Conservation (phyloP, 1,284 basidiomycete genomes). For the Chiua sp. region DNA sequence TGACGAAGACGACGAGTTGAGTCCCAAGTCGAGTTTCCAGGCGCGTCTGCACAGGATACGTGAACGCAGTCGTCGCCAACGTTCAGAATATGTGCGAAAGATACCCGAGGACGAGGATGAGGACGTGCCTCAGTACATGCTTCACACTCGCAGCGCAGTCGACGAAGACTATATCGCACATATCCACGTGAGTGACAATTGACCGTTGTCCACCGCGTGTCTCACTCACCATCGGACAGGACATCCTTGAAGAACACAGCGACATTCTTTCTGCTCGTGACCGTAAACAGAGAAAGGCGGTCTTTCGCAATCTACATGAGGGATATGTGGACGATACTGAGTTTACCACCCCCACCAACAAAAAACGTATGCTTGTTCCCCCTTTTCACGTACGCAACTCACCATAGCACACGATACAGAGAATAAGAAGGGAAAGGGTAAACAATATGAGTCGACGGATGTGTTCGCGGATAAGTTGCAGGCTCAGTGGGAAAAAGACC, state of each 20-base stretch:
- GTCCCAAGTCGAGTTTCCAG: constrained; percentile 58
- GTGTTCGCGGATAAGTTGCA: constrained; percentile 66
- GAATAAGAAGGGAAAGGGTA: constrained; percentile 54
- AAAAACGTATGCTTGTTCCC: constrained; percentile 29
- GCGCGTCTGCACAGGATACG: constrained; percentile 52
- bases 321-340: constrained; percentile 55
- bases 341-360: constrained; percentile 35
- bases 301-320: constrained; percentile 69
- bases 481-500: constrained; percentile 82
- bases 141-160: constrained; percentile 57
- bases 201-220: neutral
- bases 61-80: constrained; percentile 38
- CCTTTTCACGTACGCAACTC: constrained; percentile 32
- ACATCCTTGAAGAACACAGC: constrained; percentile 53
- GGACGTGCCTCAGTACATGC: constrained; percentile 2
- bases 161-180: constrained; percentile 70
- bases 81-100: constrained; percentile 16
- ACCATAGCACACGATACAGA: constrained; percentile 42
- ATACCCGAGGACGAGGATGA: constrained; percentile 32
- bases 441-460: constrained; percentile 40
- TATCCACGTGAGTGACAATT: constrained; percentile 56
- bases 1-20: constrained; percentile 38
- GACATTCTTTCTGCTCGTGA: constrained; percentile 43
- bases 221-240: constrained; percentile 29
- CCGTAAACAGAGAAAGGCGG: constrained; percentile 57